Evolutionary conservation across 805 yeast species (phyloP), one percentile per base, ranked within the genome.

Genomic region (Starmerella floricola): DNA sequence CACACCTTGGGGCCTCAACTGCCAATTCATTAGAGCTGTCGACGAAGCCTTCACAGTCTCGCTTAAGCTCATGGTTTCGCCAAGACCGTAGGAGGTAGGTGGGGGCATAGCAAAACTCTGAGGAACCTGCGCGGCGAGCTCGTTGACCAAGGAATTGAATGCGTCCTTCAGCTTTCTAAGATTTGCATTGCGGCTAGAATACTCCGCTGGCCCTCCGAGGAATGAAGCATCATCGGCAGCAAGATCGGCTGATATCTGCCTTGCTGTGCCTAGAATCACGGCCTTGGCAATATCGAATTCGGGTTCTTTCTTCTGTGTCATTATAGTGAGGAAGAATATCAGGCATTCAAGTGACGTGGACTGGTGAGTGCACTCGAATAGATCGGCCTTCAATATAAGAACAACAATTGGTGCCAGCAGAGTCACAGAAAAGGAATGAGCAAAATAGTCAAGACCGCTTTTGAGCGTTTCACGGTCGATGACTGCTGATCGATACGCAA

Each of bases 371-470:
- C 45, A 40, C 33, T 42, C 47, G 6, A 36, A 62, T 4, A 74
- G 55, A 36, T 66, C 66, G 18, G 65, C 59, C 36, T 64, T 64
- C 19, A 62, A 61, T 72, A 69, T 79, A 50, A 52, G 72, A 58
- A 74, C 54, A 2, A 76, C 70, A n/a, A 48, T 40, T n/a, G 73
- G 72, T 5, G 73, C 62, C 27, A 76, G 55, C 11, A 78, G 71
- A 6, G 72, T 65, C 1, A 81, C 65, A 49, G 88, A 65, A 48
- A 83, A 81, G 2, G 84, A 80, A 54, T 87, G 95, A 34, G 81
- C 66, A 51, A 88, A 80, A 54, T 87, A 85, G 54, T 87, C 96
- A 28, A 88, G 65, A 0, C 95, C 96, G 42, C 81, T 82, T 36
- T 68, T 69, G 31, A 85, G 64, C 4, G 75, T 70, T 3, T 76